Evolutionary conservation across 495 filamentous ascomycete genomes (phyloP), one percentile per base, ranked within the genome.

Genomic region (Mytilinidion resinicola): DNA sequence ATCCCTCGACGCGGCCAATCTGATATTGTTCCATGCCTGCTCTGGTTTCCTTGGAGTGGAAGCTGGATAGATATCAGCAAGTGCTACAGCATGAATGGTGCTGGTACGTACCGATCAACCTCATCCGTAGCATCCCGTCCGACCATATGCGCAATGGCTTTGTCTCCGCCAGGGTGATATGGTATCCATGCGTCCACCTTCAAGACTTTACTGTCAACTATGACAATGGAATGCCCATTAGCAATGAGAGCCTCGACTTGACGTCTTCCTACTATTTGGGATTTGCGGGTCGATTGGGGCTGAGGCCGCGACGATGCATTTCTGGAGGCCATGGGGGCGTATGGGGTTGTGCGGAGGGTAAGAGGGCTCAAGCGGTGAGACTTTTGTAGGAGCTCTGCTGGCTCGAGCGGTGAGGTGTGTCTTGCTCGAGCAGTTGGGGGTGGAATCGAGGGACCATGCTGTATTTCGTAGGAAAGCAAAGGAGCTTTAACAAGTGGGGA

Each of bases 101-200:
- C 43, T 57, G 35, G 60, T 9, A 84, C 89, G 56, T 80, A 96
- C 89, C 82, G 86, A 72, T 87, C 90, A 66, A 96, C 85, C 73
- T 97, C 93, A 72, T 96, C 90, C 15, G 93, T 96, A 38, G 90
- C 95, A 84, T 98, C 93, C 73, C 89, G 82, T 51, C 93, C 93
- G 51, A 98, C 85, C 90, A 97, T 92, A 70, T 98, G 93, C 72
- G 82, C 76, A 60, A 98, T 96, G 20, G 95, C 80, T 72, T 90
- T 95, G 65, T 91, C 87, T 47, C 93, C 93, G 54, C 93, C 93
- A 14, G 93, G 93, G 67, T 98, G 93, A 67, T 84, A 97, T 51
- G 81, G 80, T 35, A 92, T 76, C 87, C 88, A 98, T 33, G 87
- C 78, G 71, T 98, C 92, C 1, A 88, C 83, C 74, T 89, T 93